Evolutionary conservation across 2,329 filamentous ascomycete species (phyloP).

Genomic region (Chlorencoelia australis): DNA sequence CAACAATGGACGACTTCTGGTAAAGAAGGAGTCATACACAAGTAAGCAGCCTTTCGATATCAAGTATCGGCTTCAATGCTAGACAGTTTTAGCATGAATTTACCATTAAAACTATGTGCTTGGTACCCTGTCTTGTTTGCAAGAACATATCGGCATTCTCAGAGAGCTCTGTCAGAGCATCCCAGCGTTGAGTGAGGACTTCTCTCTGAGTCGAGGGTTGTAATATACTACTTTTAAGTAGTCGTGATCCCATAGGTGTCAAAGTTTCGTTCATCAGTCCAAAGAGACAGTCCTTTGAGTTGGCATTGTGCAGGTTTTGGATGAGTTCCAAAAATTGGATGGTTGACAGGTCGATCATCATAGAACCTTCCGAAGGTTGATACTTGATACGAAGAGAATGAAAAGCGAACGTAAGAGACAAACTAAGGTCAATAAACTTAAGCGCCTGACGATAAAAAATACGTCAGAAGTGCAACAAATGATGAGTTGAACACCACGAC

Average conservation of each 20-base stretch:
- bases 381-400: conserved; percentile 81
- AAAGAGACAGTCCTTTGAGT: conserved; percentile 74
- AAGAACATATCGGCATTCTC: conserved; percentile 79
- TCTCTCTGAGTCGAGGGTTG: conserved; percentile 69
- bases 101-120: background rate
- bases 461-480: conserved; percentile 5
- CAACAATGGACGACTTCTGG: conserved; percentile 6
- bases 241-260: conserved; percentile 80
- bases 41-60: conserved; percentile 72
- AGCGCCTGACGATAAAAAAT: conserved; percentile 46
- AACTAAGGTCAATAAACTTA: conserved; percentile 66
- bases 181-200: conserved; percentile 63
- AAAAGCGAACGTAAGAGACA: conserved; percentile 58
- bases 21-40: conserved; percentile 39
- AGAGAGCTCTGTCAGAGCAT: conserved; percentile 74
- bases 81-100: background rate
- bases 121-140: conserved; percentile 55
- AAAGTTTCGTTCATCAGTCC: conserved; percentile 75
- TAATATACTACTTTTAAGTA: conserved; percentile 76
- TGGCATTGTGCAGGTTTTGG: conserved; percentile 69
- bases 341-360: conserved; percentile 91
- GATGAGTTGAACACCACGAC: conserved; percentile 22
- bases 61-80: conserved; percentile 66
- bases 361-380: conserved; percentile 78
- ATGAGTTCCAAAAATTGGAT: conserved; percentile 82